A percentile compares a stretch with the other conserved stretches of the same genome.
Evolutionary conservation across 257 asterid species (phyloP).

Genomic region (Gentiana macrophylla): DNA sequence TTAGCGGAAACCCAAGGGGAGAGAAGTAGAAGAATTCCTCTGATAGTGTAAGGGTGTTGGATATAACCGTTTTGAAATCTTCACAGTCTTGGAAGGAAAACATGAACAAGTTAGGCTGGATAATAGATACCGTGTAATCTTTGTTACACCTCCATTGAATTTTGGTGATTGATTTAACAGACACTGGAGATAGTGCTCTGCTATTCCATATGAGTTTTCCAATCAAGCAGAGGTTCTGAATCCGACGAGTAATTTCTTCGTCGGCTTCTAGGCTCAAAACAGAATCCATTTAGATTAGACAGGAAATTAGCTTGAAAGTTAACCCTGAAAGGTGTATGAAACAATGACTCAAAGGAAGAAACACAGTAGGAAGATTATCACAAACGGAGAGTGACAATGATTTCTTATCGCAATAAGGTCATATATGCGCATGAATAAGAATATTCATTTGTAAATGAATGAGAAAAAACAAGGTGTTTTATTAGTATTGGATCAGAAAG

Average conservation of each 20-base stretch:
- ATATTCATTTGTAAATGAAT: too few species aligned
- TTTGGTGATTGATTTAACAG: constrained; percentile 7
- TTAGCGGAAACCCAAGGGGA: constrained; percentile 10
- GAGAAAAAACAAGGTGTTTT: too few species aligned
- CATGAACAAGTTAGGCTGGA: constrained; percentile 15
- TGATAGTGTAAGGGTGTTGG: constrained; percentile 16
- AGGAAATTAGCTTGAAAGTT: too few species aligned
- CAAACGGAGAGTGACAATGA: too few species aligned
- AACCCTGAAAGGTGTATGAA: too few species aligned
- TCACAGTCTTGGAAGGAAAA: constrained; percentile 15
- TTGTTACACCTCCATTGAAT: constrained; percentile 16
- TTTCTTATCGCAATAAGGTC: too few species aligned
- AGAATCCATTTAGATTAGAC: too few species aligned
- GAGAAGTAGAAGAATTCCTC: constrained; percentile 17
- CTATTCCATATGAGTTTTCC: constrained; percentile 15
- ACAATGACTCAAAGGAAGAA: background rate
- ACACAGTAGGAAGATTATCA: background rate
- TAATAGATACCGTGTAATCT: constrained; percentile 8
- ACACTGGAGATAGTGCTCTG: background rate
- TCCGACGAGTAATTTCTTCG: background rate
- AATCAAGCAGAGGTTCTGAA: constrained; percentile 8
- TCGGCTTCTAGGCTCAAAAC: constrained; percentile 4
- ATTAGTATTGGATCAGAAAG: too few species aligned
- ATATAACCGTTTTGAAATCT: constrained; percentile 12
- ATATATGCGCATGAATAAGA: too few species aligned